Percentiles rank a stretch among this genome's conserved stretches.
These are phyloP conservation scores for Penicillium bialowiezense DNA, from an alignment of 495 filamentous ascomycete species.

Conservation along the genomic window DNA sequence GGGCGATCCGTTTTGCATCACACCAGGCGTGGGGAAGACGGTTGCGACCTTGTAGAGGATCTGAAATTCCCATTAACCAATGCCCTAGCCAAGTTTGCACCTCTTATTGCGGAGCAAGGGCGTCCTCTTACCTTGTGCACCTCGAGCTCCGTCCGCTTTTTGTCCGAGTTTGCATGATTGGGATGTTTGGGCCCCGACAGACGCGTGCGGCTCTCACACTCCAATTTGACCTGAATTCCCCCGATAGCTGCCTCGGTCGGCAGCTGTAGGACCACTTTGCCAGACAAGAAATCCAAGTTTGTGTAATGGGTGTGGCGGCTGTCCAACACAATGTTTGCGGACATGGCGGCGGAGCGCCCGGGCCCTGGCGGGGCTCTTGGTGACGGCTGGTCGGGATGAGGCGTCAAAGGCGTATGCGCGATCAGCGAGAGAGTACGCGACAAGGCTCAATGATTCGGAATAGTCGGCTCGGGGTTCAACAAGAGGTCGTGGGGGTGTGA, in stretches of 20 bases:
- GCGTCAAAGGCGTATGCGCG: background rate
- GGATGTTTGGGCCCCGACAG: slow-evolving; percentile 52
- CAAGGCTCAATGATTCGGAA: background rate
- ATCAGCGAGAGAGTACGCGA: background rate
- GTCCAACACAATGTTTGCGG: slow-evolving; percentile 74
- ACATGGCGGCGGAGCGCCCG: slow-evolving; percentile 55
- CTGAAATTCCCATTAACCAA: slow-evolving; percentile 33
- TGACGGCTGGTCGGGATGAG: background rate
- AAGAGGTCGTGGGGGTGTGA: slow-evolving; percentile 2
- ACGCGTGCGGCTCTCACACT: slow-evolving; percentile 79
- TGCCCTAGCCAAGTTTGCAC: background rate
- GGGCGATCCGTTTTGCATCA: slow-evolving; percentile 43
- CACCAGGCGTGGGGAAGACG: slow-evolving; percentile 59
- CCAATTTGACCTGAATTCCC: slow-evolving; percentile 86
- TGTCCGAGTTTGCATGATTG: slow-evolving; percentile 57
- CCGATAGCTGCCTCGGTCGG: slow-evolving; percentile 64
- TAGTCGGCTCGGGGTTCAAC: background rate
- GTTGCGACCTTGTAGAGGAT: slow-evolving; percentile 63
- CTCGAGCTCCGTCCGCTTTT: slow-evolving; percentile 61
- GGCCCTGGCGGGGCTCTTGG: slow-evolving; percentile 10
- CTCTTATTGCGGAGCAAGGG: background rate
- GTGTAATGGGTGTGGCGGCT: slow-evolving; percentile 74
- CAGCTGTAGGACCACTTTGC: slow-evolving; percentile 64
- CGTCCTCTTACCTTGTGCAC: slow-evolving; percentile 68
- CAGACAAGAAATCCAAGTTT: slow-evolving; percentile 79